Percentiles rank a stretch among this genome's conserved stretches.
These are phyloP conservation scores for Blumeriella jaapii DNA, from an alignment of 2,329 filamentous ascomycete genomes.

Conservation along the genomic window DNA sequence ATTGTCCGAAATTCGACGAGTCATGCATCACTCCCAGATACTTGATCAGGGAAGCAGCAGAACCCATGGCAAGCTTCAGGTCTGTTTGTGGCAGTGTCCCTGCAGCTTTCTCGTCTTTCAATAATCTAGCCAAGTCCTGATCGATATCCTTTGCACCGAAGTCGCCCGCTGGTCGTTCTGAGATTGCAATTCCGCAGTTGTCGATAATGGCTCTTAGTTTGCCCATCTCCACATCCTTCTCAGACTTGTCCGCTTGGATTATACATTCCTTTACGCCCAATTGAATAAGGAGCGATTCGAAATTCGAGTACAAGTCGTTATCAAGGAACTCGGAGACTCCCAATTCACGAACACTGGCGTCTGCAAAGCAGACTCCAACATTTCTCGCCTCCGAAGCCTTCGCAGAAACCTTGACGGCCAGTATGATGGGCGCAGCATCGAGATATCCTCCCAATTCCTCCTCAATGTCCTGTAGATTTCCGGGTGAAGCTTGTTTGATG, in stretches of 20 bases:
- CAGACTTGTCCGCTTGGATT: constrained; percentile 63
- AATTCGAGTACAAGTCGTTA: constrained; percentile 96
- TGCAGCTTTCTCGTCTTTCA: constrained; percentile 75
- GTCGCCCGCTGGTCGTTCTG: constrained; percentile 64
- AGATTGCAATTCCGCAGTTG: constrained; percentile 81
- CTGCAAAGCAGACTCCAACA: constrained; percentile 93
- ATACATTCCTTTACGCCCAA: constrained; percentile 91
- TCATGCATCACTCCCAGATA: constrained; percentile 88
- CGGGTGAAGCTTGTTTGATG: constrained; percentile 82
- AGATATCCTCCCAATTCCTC: constrained; percentile 87
- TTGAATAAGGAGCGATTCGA: constrained; percentile 92
- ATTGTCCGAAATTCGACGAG: constrained; percentile 90
- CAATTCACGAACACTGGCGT: constrained; percentile 89
- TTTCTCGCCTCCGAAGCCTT: constrained; percentile 74
- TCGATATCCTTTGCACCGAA: constrained; percentile 90
- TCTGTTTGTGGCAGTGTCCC: constrained; percentile 79
- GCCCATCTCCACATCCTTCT: constrained; percentile 77
- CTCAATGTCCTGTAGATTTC: constrained; percentile 93
- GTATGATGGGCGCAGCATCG: constrained; percentile 84
- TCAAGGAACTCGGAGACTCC: constrained; percentile 98
- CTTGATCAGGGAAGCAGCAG: constrained; percentile 85
- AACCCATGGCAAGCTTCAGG: constrained; percentile 90
- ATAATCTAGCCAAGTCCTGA: constrained; percentile 76
- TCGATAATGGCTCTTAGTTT: constrained; percentile 86
- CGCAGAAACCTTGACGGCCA: constrained; percentile 87